Conservation (phyloP, 768 basidiomycete species). For the Boletus reticulatus region DNA sequence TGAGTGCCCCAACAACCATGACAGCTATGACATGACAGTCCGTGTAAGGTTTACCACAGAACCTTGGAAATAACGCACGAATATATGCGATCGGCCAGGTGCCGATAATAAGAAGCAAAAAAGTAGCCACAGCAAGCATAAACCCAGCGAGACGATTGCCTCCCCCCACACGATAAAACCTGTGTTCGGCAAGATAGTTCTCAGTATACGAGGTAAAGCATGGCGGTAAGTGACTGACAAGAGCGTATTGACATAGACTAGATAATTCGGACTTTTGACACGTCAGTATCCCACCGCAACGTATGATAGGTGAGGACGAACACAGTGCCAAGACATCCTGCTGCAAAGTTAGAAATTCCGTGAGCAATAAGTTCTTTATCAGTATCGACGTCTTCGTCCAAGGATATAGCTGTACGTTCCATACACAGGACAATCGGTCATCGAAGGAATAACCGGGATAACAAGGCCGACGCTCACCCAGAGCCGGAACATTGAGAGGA, state of each 20-base stretch:
- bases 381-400: constrained; percentile 86
- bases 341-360: constrained; percentile 84
- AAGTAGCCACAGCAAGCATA: constrained; percentile 76
- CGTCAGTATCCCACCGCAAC: not conserved
- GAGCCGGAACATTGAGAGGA: constrained; percentile 85
- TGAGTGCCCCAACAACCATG: constrained; percentile 87
- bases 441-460: not conserved
- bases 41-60: not conserved
- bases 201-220: not conserved
- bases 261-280: constrained; percentile 66
- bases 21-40: constrained; percentile 53
- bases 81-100: constrained; percentile 90
- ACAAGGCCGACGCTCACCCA: constrained; percentile 46
- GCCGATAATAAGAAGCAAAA: constrained; percentile 71
- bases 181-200: constrained; percentile 10
- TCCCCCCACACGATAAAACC: constrained; percentile 94
- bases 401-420: constrained; percentile 66
- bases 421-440: not conserved
- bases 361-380: constrained; percentile 92
- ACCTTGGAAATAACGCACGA: constrained; percentile 49
- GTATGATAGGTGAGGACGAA: constrained; percentile 35
- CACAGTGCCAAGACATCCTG: constrained; percentile 81
- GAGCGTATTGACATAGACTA: constrained; percentile 85
- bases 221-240: constrained; percentile 43
- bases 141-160: constrained; percentile 81